Percentiles rank a stretch among this genome's conserved stretches.
phyloP scores from a whole-genome alignment of 1,139 yeast genomes.

The Schizosaccharomyces versatilis region DNA sequence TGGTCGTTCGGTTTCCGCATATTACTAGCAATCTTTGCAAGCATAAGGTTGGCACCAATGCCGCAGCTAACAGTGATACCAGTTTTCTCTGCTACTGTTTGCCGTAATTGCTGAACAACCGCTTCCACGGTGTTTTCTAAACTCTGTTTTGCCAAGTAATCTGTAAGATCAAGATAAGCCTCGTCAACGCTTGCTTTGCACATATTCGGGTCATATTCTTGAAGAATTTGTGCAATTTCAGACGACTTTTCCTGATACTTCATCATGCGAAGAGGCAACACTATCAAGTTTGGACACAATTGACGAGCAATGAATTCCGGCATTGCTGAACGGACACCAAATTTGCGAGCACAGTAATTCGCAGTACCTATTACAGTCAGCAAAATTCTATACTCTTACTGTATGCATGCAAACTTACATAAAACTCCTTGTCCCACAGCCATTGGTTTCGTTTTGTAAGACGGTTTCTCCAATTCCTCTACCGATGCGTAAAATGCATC shows the following conservation, averaged over 20 bases:
- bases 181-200: slow-evolving; percentile 65
- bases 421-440: slow-evolving; percentile 59
- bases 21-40: slow-evolving; percentile 46
- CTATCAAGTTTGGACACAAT: slow-evolving; percentile 35
- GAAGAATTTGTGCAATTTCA: slow-evolving; percentile 26
- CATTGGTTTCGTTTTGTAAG: slow-evolving; percentile 36
- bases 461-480: slow-evolving; percentile 33
- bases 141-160: not conserved
- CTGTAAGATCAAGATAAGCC: slow-evolving; percentile 38
- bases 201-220: slow-evolving; percentile 19
- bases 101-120: slow-evolving; percentile 24
- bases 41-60: slow-evolving; percentile 33
- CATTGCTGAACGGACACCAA: slow-evolving; percentile 37
- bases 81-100: slow-evolving; percentile 26
- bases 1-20: slow-evolving; percentile 52
- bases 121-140: slow-evolving; percentile 11
- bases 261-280: slow-evolving; percentile 41
- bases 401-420: slow-evolving; percentile 17
- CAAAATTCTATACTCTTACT: not conserved
- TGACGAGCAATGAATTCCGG: slow-evolving; percentile 41
- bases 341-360: not conserved
- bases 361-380: not conserved
- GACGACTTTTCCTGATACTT: slow-evolving; percentile 35
- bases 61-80: slow-evolving; percentile 51
- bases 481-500: slow-evolving; percentile 71